These are phyloP conservation scores for Spergularia azorica DNA, from an alignment of 179 eudicot species.

Conservation along the genomic window DNA sequence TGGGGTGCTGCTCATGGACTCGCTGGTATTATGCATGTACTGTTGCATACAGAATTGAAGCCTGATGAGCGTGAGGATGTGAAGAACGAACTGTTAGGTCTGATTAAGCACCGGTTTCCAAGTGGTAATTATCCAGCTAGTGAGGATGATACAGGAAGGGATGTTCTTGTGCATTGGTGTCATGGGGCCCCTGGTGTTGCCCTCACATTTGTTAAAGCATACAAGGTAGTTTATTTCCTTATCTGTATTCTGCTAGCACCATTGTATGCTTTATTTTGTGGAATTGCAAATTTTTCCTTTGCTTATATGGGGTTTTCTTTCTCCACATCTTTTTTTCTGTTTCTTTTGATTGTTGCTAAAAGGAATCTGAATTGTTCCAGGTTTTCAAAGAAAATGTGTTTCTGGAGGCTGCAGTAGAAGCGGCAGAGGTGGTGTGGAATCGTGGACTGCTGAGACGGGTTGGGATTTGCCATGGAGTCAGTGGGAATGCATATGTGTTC, in stretches of 20 bases:
- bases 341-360: conserved; percentile 2
- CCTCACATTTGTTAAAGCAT: conserved; percentile 57
- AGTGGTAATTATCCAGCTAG: conserved; percentile 67
- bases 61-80: conserved; percentile 51
- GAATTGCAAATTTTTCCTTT: neutral
- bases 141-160: conserved; percentile 26
- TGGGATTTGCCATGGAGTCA: conserved; percentile 69
- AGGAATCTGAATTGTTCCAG: conserved; percentile 18
- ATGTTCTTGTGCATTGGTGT: conserved; percentile 65
- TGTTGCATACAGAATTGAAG: conserved; percentile 52
- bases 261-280: neutral
- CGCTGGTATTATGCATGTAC: conserved; percentile 63
- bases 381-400: conserved; percentile 50
- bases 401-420: conserved; percentile 52
- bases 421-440: conserved; percentile 64
- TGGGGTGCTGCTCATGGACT: conserved; percentile 79
- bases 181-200: conserved; percentile 74
- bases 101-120: conserved; percentile 52
- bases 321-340: neutral
- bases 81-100: conserved; percentile 50
- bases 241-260: no score
- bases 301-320: neutral
- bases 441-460: conserved; percentile 65
- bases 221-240: conserved; percentile 37
- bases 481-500: conserved; percentile 64